phyloP scores from a whole-genome alignment of 2,329 filamentous ascomycete species.

The Trichophyton benhamiae region DNA sequence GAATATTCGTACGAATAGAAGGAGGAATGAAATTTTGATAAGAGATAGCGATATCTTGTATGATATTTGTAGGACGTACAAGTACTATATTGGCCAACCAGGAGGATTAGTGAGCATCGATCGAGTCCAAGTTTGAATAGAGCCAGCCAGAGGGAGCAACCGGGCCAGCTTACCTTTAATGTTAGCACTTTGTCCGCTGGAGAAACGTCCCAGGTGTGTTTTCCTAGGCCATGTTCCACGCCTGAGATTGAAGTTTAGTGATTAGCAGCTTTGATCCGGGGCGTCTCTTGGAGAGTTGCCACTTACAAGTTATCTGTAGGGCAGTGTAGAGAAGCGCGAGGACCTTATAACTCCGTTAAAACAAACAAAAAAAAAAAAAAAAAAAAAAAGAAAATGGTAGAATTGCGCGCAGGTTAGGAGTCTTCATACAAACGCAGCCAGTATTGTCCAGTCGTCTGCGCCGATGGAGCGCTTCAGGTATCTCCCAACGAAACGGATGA shows the following conservation, averaged over 20 bases:
- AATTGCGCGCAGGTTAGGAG: neutral
- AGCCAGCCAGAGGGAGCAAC: neutral
- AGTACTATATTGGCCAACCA: neutral
- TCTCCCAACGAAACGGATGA: constrained; percentile 14
- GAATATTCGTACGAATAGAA: constrained; percentile 13
- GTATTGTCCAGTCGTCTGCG: constrained; percentile 18
- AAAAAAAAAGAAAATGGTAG: neutral
- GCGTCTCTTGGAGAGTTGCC: neutral
- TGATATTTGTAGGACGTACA: constrained; percentile 4
- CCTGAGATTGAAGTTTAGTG: neutral
- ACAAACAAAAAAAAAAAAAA: too few relatives aligned
- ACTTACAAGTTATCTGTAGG: constrained; percentile 7
- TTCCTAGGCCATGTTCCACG: constrained; percentile 24
- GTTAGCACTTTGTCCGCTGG: neutral
- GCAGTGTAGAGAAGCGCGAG: constrained; percentile 5
- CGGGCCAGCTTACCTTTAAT: constrained; percentile 4
- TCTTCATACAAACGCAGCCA: constrained; percentile 14
- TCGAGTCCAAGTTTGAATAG: too few relatives aligned
- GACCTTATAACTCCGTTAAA: neutral
- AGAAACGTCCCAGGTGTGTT: constrained; percentile 12
- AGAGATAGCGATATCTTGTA: constrained; percentile 8
- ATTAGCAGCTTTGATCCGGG: neutral
- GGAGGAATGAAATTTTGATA: constrained; percentile 12
- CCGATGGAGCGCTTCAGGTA: constrained; percentile 13
- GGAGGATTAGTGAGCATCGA: neutral